These are phyloP conservation scores for Sesbania bispinosa DNA, from an alignment of 306 rosid genomes.

Conservation along the genomic window DNA sequence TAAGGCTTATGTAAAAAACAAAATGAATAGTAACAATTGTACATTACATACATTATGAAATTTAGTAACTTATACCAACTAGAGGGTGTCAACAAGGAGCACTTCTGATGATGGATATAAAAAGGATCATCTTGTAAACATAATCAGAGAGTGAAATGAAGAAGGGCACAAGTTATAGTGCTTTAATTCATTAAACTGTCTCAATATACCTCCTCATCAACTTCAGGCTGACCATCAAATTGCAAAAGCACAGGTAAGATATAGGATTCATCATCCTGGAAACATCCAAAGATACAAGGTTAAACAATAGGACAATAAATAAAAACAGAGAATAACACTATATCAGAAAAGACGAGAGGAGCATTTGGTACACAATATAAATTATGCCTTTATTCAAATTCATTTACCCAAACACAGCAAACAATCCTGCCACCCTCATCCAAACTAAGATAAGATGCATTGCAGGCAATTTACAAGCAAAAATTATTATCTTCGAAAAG, in stretches of 20 bases:
- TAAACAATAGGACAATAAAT: conserved; percentile 5
- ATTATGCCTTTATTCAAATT: too few species aligned
- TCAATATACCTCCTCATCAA: conserved; percentile 88
- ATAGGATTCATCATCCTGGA: conserved; percentile 92
- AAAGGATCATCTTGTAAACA: conserved; percentile 3
- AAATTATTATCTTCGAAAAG: not conserved
- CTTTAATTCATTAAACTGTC: conserved; percentile 15
- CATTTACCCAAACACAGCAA: too few species aligned
- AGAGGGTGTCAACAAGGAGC: conserved; percentile 11
- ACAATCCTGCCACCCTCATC: not conserved
- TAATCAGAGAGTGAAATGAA: not conserved
- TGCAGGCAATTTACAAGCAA: not conserved
- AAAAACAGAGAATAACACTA: not conserved
- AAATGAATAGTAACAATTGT: not conserved
- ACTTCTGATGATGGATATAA: conserved; percentile 2
- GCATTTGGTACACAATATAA: not conserved
- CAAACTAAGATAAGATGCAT: not conserved
- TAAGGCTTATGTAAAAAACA: not conserved
- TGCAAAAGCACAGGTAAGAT: conserved; percentile 89
- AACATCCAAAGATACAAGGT: conserved; percentile 37
- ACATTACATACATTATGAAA: conserved; percentile 14
- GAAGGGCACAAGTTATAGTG: not conserved
- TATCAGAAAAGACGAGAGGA: not conserved
- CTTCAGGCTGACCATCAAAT: conserved; percentile 90
- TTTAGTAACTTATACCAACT: conserved; percentile 4